Evolutionary conservation across 106 monocot genomes (phyloP).

Genomic region (Posidonia australis): DNA sequence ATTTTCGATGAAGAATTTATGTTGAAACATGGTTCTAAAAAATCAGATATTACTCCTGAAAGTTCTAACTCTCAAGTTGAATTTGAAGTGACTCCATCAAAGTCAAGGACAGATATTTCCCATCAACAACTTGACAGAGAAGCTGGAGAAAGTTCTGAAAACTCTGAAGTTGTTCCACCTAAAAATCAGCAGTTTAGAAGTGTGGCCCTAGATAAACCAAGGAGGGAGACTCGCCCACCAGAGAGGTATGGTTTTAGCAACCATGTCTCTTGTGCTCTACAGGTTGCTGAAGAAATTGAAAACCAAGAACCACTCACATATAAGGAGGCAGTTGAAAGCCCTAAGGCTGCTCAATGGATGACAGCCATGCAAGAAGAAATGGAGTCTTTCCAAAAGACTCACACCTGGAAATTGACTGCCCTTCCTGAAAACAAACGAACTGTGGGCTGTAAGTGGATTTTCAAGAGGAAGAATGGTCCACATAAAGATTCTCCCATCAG

Average conservation of each 20-base stretch:
- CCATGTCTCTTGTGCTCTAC: background rate
- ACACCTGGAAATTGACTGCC: background rate
- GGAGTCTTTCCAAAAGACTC: background rate
- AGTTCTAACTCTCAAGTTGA: no score
- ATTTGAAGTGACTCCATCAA: no score
- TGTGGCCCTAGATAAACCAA: background rate
- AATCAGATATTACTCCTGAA: no score
- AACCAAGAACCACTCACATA: background rate
- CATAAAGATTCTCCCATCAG: no score
- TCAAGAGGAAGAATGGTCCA: background rate
- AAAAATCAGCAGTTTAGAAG: background rate
- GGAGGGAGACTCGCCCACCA: background rate
- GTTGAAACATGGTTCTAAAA: no score
- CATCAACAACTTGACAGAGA: background rate
- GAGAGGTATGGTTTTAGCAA: background rate
- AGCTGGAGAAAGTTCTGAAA: background rate
- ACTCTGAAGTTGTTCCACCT: background rate
- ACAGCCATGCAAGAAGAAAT: background rate
- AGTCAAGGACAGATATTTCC: no score
- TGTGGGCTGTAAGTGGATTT: background rate
- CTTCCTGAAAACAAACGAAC: background rate
- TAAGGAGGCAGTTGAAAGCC: background rate
- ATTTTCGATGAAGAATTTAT: no score
- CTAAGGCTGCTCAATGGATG: background rate
- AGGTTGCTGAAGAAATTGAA: background rate